These are phyloP conservation scores for Ceratonia siliqua DNA, from an alignment of 306 rosid genomes.

Conservation along the genomic window DNA sequence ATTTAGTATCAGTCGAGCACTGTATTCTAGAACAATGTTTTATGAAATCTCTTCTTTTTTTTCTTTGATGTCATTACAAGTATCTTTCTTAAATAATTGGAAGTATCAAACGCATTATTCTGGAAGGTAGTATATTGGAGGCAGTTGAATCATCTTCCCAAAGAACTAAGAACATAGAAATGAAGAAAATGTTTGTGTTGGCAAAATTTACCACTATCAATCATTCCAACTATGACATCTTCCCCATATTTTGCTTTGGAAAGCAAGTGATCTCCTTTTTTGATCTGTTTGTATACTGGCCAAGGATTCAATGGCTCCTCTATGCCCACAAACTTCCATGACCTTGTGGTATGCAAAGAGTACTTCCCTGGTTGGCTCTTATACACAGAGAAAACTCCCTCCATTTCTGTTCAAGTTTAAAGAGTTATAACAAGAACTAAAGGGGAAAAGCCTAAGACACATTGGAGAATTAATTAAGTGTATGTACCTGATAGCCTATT, in stretches of 20 bases:
- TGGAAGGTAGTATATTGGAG: no score
- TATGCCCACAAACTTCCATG: constrained; percentile 61
- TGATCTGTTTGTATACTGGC: constrained; percentile 12
- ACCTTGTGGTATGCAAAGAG: constrained; percentile 62
- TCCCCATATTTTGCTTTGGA: constrained; percentile 60
- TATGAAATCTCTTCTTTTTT: no score
- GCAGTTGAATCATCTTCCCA: no score
- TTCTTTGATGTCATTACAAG: no score
- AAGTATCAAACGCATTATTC: no score
- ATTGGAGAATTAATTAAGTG: neutral
- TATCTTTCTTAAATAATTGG: no score
- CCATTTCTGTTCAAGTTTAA: constrained; percentile 47
- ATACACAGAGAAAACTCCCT: constrained; percentile 49
- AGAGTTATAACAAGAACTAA: no score
- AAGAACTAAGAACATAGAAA: no score
- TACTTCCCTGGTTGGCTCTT: constrained; percentile 42
- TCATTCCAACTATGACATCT: constrained; percentile 65
- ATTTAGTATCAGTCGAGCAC: no score
- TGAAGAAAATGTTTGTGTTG: neutral
- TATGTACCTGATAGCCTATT: constrained; percentile 61
- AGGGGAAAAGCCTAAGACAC: neutral
- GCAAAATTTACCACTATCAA: constrained; percentile 60
- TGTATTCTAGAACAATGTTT: no score
- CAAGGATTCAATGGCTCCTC: constrained; percentile 31
- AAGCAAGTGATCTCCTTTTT: constrained; percentile 39